Conservation (phyloP, 768 basidiomycete species). For the Tricholoma sp. region DNA sequence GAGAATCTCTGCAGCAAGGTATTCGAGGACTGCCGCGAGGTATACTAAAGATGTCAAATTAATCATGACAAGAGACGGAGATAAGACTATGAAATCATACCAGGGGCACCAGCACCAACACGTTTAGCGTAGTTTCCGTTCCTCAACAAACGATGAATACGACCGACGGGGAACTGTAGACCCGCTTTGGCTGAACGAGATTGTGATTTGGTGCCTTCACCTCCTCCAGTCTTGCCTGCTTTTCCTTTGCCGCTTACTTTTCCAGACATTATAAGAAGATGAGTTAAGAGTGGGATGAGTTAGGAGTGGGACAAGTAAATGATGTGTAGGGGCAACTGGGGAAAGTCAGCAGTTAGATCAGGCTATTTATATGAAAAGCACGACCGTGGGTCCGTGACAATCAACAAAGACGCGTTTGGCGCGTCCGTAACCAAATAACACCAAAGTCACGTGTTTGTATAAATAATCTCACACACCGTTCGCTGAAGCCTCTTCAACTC, state of each 20-base stretch:
- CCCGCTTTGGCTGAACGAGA: slow-evolving; percentile 62
- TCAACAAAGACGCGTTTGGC: slow-evolving; percentile 36
- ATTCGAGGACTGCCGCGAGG: slow-evolving; percentile 79
- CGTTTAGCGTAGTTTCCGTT: slow-evolving; percentile 76
- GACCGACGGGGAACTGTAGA: slow-evolving; percentile 76
- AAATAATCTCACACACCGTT: slow-evolving; percentile 22
- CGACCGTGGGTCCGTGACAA: slow-evolving; percentile 5
- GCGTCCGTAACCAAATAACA: slow-evolving; percentile 31
- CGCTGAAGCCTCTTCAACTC: slow-evolving; percentile 14
- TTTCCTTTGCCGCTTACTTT: slow-evolving; percentile 28
- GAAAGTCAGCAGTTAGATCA: background rate
- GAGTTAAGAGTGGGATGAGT: slow-evolving; percentile 8
- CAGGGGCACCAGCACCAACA: slow-evolving; percentile 74
- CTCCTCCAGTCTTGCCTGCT: slow-evolving; percentile 34
- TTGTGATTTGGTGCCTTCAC: slow-evolving; percentile 41
- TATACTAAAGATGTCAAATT: slow-evolving; percentile 44
- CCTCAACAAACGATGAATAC: slow-evolving; percentile 75
- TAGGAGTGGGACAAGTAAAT: too few species aligned
- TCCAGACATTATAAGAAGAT: slow-evolving; percentile 28
- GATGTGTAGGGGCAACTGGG: slow-evolving; percentile 5
- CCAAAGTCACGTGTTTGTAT: slow-evolving; percentile 33
- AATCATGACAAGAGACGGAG: background rate
- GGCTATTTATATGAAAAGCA: slow-evolving; percentile 23
- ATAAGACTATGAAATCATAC: slow-evolving; percentile 23
- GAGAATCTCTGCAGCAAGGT: slow-evolving; percentile 81